Conservation (phyloP, 2,329 filamentous ascomycete genomes). For the Neospermospora avenae region DNA sequence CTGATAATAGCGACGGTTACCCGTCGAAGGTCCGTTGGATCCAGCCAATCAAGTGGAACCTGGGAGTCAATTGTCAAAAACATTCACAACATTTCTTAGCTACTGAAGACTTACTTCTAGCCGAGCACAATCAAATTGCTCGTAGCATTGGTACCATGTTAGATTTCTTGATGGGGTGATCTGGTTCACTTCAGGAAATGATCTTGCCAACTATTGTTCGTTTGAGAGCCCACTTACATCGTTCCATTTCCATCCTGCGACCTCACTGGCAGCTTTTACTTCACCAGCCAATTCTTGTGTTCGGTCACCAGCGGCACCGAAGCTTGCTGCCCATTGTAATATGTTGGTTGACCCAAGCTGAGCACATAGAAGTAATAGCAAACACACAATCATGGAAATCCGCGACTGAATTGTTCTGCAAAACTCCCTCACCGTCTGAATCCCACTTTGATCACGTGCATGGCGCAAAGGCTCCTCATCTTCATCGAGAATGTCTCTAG, state of each 20-base stretch:
- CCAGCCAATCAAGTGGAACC: conserved; percentile 29
- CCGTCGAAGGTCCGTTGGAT: conserved; percentile 16
- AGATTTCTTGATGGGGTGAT: conserved; percentile 16
- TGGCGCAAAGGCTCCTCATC: not conserved
- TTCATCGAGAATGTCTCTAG: not conserved
- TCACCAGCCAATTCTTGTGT: not conserved
- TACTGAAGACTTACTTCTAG: conserved; percentile 17
- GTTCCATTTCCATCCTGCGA: conserved; percentile 9
- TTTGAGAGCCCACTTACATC: not conserved
- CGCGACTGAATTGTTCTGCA: not conserved
- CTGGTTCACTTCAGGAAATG: not conserved
- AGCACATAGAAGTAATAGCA: not conserved
- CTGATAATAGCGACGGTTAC: conserved; percentile 24
- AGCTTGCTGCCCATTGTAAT: not conserved
- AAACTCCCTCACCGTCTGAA: not conserved
- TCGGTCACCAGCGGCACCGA: not conserved
- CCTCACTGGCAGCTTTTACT: not conserved
- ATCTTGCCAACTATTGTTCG: not conserved
- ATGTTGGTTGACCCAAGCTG: not conserved
- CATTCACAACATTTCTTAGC: not conserved
- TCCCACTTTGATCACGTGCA: not conserved
- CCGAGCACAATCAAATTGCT: conserved; percentile 27
- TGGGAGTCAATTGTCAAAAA: not conserved
- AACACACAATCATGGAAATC: not conserved
- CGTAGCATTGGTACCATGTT: conserved; percentile 28